phyloP scores from a whole-genome alignment of 352 stramenopile genomes.

The Globisporangium lucens region DNA sequence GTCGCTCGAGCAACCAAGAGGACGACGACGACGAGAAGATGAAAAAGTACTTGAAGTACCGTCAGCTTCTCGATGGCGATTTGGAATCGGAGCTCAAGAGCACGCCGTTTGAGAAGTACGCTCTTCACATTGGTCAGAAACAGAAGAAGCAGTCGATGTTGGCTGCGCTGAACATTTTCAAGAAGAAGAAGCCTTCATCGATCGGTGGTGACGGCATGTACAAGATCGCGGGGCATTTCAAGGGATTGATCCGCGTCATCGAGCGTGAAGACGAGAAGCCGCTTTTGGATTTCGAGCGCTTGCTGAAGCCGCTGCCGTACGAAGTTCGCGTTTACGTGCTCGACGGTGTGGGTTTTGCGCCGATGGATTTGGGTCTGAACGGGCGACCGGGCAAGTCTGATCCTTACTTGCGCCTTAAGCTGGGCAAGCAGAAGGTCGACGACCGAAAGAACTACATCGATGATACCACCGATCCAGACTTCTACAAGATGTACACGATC shows the following conservation, averaged over 20 bases:
- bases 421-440: conserved; percentile 85
- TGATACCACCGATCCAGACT: conserved; percentile 84
- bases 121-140: conserved; percentile 76
- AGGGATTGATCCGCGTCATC: conserved; percentile 89
- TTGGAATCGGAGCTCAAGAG: conserved; percentile 77
- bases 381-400: conserved; percentile 83
- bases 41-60: conserved; percentile 79
- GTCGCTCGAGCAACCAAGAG: conserved; percentile 40
- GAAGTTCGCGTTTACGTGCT: conserved; percentile 88
- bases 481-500: conserved; percentile 91
- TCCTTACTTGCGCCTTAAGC: conserved; percentile 80
- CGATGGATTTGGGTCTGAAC: conserved; percentile 86
- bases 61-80: conserved; percentile 59
- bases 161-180: conserved; percentile 63
- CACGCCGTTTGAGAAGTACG: conserved; percentile 89
- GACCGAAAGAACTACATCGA: conserved; percentile 91
- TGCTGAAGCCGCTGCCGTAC: conserved; percentile 75
- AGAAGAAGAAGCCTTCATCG: conserved; percentile 47
- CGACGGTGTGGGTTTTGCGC: conserved; percentile 77
- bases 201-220: conserved; percentile 52
- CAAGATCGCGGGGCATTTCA: conserved; percentile 87
- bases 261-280: conserved; percentile 78
- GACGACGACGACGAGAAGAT: conserved; percentile 64
- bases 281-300: conserved; percentile 58
- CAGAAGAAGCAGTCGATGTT: conserved; percentile 68